These are phyloP conservation scores for Lasiosphaeris hirsuta DNA, from an alignment of 495 filamentous ascomycete genomes.

Conservation along the genomic window DNA sequence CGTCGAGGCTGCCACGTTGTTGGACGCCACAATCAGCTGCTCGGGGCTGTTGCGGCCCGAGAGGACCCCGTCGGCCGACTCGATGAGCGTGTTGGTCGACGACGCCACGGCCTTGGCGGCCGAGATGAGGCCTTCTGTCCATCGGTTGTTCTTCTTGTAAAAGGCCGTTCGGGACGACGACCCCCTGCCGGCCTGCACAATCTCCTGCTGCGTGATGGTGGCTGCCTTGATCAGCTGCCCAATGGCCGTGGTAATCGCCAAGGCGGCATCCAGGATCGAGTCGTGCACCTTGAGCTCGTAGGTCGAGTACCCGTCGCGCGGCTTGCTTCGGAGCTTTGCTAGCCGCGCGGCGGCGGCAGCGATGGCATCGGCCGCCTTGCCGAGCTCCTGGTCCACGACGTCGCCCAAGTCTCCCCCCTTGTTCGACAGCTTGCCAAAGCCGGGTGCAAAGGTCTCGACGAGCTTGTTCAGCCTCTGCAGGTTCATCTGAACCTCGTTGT, in stretches of 20 bases:
- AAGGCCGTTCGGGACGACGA: conserved; percentile 87
- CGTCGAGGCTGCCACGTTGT: conserved; percentile 92
- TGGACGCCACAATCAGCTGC: conserved; percentile 95
- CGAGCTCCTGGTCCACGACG: conserved; percentile 86
- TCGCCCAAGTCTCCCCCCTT: conserved; percentile 90
- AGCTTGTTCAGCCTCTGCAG: conserved; percentile 89
- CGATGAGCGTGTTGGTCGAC: conserved; percentile 92
- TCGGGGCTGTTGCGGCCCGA: conserved; percentile 87
- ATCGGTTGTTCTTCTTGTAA: conserved; percentile 98
- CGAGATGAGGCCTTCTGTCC: conserved; percentile 96
- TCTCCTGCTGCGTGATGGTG: conserved; percentile 91
- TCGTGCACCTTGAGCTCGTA: conserved; percentile 96
- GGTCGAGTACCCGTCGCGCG: conserved; percentile 89
- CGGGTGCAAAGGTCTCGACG: conserved; percentile 84
- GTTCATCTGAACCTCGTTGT: conserved; percentile 87
- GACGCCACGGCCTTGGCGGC: conserved; percentile 92
- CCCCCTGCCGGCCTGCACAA: conserved; percentile 91
- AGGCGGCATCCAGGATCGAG: conserved; percentile 86
- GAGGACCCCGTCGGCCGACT: conserved; percentile 95
- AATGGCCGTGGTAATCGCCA: conserved; percentile 95
- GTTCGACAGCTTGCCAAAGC: conserved; percentile 71
- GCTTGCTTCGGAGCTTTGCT: conserved; percentile 88
- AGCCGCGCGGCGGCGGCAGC: conserved; percentile 85
- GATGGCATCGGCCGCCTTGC: conserved; percentile 92
- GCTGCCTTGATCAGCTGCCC: conserved; percentile 94